These are phyloP conservation scores for Ensete glaucum DNA, from an alignment of 176 grass and related monocot species.

Conservation along the genomic window DNA sequence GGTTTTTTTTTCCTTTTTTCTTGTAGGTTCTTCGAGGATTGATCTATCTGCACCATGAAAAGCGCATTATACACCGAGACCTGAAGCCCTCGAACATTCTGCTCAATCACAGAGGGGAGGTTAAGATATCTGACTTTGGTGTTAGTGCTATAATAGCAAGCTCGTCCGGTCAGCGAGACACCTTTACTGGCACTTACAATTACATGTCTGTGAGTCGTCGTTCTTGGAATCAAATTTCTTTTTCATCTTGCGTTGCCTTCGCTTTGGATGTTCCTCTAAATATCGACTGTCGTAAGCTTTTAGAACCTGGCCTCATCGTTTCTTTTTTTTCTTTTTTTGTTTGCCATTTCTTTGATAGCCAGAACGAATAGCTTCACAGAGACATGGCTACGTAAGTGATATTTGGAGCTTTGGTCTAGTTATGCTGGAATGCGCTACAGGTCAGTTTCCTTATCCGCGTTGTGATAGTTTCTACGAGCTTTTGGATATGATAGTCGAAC, in stretches of 20 bases:
- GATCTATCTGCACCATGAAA: slow-evolving; percentile 73
- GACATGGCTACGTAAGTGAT: slow-evolving; percentile 73
- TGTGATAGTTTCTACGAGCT: slow-evolving; percentile 74
- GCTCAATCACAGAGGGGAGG: slow-evolving; percentile 85
- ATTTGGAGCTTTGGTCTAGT: slow-evolving; percentile 94
- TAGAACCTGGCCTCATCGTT: not conserved
- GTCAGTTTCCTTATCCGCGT: slow-evolving; percentile 76
- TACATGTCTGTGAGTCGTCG: slow-evolving; percentile 86
- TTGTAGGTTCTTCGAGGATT: slow-evolving; percentile 71
- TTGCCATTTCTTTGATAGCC: slow-evolving; percentile 49
- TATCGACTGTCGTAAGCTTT: not conserved
- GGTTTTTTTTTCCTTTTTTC: not conserved
- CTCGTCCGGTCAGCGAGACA: slow-evolving; percentile 73
- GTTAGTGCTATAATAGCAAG: slow-evolving; percentile 78
- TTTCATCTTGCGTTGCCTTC: not conserved
- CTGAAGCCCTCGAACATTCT: slow-evolving; percentile 97
- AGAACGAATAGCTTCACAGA: slow-evolving; percentile 75
- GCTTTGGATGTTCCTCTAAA: no score
- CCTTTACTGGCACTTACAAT: slow-evolving; percentile 69
- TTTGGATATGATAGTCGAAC: slow-evolving; percentile 68
- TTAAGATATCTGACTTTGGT: slow-evolving; percentile 99
- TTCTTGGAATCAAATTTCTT: not conserved
- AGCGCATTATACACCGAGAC: slow-evolving; percentile 74
- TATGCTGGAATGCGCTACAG: slow-evolving; percentile 79
- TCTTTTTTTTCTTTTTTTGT: not conserved